A percentile compares a stretch with the other conserved stretches of the same genome.
Evolutionary conservation across 306 rosid genomes (phyloP).

Genomic region (Hippophae rhamnoides): DNA sequence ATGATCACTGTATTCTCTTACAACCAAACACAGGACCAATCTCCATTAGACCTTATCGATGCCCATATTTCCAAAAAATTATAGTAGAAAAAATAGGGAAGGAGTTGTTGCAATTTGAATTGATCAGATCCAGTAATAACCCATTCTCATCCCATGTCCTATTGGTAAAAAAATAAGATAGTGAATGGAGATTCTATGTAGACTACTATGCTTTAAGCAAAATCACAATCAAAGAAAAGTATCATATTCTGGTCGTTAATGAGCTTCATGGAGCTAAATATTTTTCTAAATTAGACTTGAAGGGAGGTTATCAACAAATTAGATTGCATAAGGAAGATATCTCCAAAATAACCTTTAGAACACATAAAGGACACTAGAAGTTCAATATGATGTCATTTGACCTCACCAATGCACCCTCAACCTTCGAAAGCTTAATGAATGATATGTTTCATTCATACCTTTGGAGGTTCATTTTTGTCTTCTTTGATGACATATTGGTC

Average conservation of each 20-base stretch:
- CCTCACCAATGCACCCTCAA: background rate
- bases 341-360: background rate
- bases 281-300: background rate
- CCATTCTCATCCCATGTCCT: no score
- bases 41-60: background rate
- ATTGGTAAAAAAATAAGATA: no score
- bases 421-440: background rate
- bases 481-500: background rate
- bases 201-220: background rate
- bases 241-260: background rate
- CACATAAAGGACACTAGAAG: background rate
- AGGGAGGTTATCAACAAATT: background rate
- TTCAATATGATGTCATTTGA: background rate
- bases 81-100: background rate
- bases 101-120: background rate
- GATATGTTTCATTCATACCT: background rate
- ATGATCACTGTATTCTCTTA: background rate
- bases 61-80: background rate
- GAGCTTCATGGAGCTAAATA: background rate
- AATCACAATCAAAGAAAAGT: background rate
- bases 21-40: background rate
- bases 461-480: background rate
- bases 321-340: background rate
- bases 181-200: no score
- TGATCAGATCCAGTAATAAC: no score